Conservation (phyloP, 768 basidiomycete species). For the Lactarius indigo region DNA sequence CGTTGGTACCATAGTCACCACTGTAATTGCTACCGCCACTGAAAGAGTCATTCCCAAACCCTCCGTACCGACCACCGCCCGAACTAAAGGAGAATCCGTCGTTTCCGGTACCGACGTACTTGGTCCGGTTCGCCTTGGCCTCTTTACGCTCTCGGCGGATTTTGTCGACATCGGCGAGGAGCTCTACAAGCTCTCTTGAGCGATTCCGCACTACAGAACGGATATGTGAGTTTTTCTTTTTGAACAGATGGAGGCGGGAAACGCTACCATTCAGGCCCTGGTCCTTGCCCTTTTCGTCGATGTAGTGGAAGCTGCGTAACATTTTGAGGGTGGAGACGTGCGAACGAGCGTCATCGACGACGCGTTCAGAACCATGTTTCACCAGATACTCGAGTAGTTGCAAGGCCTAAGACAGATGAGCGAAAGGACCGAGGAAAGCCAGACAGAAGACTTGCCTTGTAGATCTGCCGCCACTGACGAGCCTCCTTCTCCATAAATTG, state of each 20-base stretch:
- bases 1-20: constrained; percentile 41
- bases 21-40: constrained; percentile 28
- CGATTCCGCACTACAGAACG: constrained; percentile 84
- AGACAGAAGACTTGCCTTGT: constrained; percentile 60
- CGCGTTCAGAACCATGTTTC: constrained; percentile 96
- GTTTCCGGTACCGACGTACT: constrained; percentile 85
- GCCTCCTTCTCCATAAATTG: constrained; percentile 99
- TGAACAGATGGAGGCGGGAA: too few relatives aligned
- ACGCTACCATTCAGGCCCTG: constrained; percentile 91
- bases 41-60: constrained; percentile 56
- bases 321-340: constrained; percentile 96
- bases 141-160: constrained; percentile 88
- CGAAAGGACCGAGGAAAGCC: neutral
- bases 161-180: constrained; percentile 86
- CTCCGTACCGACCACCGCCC: constrained; percentile 59
- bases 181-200: constrained; percentile 86
- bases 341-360: constrained; percentile 94
- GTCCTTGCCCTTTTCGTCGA: constrained; percentile 98
- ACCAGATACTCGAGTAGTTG: constrained; percentile 94
- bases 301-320: constrained; percentile 96
- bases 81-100: constrained; percentile 68
- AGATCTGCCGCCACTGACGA: constrained; percentile 96
- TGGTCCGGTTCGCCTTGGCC: constrained; percentile 85
- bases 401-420: constrained; percentile 55
- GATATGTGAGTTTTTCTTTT: neutral